Conservation (phyloP, 2,329 filamentous ascomycete genomes). For the Paramyrothecium sp. region DNA sequence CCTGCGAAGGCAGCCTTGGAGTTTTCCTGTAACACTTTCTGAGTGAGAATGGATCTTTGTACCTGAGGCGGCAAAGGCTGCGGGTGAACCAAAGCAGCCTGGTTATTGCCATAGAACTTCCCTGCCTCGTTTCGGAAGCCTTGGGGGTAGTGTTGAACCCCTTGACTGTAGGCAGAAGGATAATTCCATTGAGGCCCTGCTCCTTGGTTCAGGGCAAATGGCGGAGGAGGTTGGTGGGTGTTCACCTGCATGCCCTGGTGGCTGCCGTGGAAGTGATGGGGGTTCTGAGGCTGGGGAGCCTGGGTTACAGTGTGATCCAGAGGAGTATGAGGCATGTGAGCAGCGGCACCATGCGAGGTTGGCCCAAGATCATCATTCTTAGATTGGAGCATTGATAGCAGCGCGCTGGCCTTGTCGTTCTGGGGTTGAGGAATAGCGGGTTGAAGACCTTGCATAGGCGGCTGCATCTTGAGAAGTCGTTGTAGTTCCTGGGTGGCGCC, state of each 20-base stretch:
- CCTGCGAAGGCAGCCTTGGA: slow-evolving; percentile 10
- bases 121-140: slow-evolving; percentile 13
- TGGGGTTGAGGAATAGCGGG: slow-evolving; percentile 18
- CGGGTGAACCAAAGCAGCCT: slow-evolving; percentile 32
- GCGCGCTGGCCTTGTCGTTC: slow-evolving; percentile 47
- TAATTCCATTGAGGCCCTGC: slow-evolving; percentile 15
- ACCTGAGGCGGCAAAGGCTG: slow-evolving; percentile 56
- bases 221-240: slow-evolving; percentile 27
- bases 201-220: slow-evolving; percentile 23
- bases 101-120: slow-evolving; percentile 20
- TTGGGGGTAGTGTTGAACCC: slow-evolving; percentile 13
- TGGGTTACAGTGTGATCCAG: slow-evolving; percentile 51
- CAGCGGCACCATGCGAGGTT: slow-evolving; percentile 9
- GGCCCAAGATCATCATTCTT: slow-evolving; percentile 17
- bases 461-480: slow-evolving; percentile 54
- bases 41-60: slow-evolving; percentile 50
- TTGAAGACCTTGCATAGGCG: slow-evolving; percentile 49
- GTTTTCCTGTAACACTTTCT: slow-evolving; percentile 25
- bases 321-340: slow-evolving; percentile 46
- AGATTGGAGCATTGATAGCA: slow-evolving; percentile 53
- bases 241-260: slow-evolving; percentile 34
- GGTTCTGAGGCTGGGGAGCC: slow-evolving; percentile 52
- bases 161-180: slow-evolving; percentile 8
- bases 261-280: slow-evolving; percentile 53
- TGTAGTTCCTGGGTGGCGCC: slow-evolving; percentile 52